phyloP scores from a whole-genome alignment of 1,284 basidiomycete species.

The Leccinum subspadiceum region DNA sequence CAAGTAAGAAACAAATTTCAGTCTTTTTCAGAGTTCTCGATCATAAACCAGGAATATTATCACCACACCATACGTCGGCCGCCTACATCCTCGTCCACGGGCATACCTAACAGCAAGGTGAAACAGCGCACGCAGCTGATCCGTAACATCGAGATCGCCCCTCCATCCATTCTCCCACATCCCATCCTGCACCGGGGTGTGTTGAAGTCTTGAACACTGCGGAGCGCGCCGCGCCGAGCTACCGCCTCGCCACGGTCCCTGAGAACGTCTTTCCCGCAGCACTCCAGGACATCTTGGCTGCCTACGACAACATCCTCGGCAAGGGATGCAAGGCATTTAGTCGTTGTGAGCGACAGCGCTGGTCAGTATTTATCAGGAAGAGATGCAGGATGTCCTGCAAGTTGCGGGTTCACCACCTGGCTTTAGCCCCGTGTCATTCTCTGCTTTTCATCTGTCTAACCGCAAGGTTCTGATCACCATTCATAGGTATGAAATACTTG shows the following conservation, averaged over 20 bases:
- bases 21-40: too few species aligned
- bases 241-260: slow-evolving; percentile 23
- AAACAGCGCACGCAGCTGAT: slow-evolving; percentile 12
- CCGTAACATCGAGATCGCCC: slow-evolving; percentile 23
- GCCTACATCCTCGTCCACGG: too few species aligned
- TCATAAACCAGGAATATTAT: too few species aligned
- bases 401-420: too few species aligned
- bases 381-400: too few species aligned
- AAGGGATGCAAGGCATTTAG: slow-evolving; percentile 21
- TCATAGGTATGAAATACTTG: too few species aligned
- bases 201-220: slow-evolving; percentile 12
- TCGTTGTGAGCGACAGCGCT: slow-evolving; percentile 27
- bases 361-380: slow-evolving; percentile 12
- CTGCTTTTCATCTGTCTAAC: too few species aligned
- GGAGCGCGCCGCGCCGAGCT: slow-evolving; percentile 23
- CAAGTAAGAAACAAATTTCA: too few species aligned
- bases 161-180: slow-evolving; percentile 11
- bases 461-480: too few species aligned
- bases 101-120: too few species aligned
- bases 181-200: slow-evolving; percentile 9
- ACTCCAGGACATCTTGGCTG: slow-evolving; percentile 24
- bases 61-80: too few species aligned
- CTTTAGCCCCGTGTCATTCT: too few species aligned
- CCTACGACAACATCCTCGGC: slow-evolving; percentile 26
- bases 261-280: slow-evolving; percentile 30